These are phyloP conservation scores for Cystobasidium sp. DNA, from an alignment of 1,284 basidiomycete genomes.

Conservation along the genomic window DNA sequence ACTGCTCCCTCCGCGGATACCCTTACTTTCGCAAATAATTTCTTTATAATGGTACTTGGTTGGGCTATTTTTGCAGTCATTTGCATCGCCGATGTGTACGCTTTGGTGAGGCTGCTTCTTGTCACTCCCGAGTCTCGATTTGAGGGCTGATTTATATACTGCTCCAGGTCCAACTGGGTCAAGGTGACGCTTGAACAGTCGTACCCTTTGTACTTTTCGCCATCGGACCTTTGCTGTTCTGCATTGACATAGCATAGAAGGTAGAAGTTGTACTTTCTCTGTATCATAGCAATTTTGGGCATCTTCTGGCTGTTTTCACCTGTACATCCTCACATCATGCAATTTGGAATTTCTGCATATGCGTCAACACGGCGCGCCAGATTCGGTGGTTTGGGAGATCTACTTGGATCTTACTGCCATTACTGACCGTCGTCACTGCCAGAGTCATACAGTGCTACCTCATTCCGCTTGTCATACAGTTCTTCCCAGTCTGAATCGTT, in stretches of 20 bases:
- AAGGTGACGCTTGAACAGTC: constrained; percentile 6
- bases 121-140: not conserved
- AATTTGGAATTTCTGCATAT: too few species aligned
- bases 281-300: too few species aligned
- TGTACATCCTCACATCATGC: too few species aligned
- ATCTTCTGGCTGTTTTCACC: too few species aligned
- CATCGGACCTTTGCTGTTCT: too few species aligned
- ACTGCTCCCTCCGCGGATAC: constrained; percentile 18
- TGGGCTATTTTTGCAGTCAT: constrained; percentile 38
- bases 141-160: not conserved
- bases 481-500: constrained; percentile 31
- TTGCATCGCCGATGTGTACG: constrained; percentile 40
- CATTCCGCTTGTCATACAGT: constrained; percentile 11
- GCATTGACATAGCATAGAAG: too few species aligned
- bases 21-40: constrained; percentile 49
- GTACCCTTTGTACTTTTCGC: too few species aligned
- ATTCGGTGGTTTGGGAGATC: too few species aligned
- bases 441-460: constrained; percentile 32
- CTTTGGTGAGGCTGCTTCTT: constrained; percentile 13
- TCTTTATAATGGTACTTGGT: constrained; percentile 42
- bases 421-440: constrained; percentile 19
- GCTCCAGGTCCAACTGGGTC: constrained; percentile 13
- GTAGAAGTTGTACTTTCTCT: too few species aligned
- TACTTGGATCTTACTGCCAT: too few species aligned
- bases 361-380: too few species aligned